Conservation (phyloP, 1,139 yeast species). For the Meyerozyma carpophila region DNA sequence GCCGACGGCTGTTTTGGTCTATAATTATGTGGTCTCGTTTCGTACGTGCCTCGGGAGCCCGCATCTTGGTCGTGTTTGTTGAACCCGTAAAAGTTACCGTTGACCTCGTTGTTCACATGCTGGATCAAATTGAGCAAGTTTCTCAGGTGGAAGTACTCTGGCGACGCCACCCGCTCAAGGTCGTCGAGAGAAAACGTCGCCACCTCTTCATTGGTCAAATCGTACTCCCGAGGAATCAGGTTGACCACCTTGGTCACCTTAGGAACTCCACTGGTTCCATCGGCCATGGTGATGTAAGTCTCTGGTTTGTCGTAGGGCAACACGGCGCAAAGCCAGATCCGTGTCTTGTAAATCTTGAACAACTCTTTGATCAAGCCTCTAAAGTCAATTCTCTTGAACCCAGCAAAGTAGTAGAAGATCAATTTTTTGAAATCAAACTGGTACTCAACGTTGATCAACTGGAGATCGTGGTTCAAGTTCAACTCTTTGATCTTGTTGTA, state of each 20-base stretch:
- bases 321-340: slow-evolving; percentile 97
- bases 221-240: slow-evolving; percentile 36
- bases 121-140: slow-evolving; percentile 34
- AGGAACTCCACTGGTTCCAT: not conserved
- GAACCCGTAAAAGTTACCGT: slow-evolving; percentile 42
- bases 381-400: slow-evolving; percentile 82
- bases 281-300: slow-evolving; percentile 17
- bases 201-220: slow-evolving; percentile 37
- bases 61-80: slow-evolving; percentile 13
- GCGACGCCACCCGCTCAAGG: slow-evolving; percentile 27
- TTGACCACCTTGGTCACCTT: not conserved
- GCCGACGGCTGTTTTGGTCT: not conserved
- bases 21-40: not conserved
- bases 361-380: slow-evolving; percentile 87
- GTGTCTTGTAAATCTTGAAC: slow-evolving; percentile 88
- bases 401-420: slow-evolving; percentile 80
- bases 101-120: slow-evolving; percentile 27
- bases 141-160: slow-evolving; percentile 41
- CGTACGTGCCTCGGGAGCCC: slow-evolving; percentile 1
- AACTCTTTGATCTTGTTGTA: slow-evolving; percentile 41
- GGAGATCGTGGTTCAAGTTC: slow-evolving; percentile 18
- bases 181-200: slow-evolving; percentile 36
- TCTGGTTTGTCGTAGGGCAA: slow-evolving; percentile 34
- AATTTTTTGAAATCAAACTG: slow-evolving; percentile 93
- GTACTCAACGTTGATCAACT: slow-evolving; percentile 74